A percentile compares a stretch with the other conserved stretches of the same genome.
Conservation (phyloP, 1,284 basidiomycete species). For the Cystobasidiaceae sp. region DNA sequence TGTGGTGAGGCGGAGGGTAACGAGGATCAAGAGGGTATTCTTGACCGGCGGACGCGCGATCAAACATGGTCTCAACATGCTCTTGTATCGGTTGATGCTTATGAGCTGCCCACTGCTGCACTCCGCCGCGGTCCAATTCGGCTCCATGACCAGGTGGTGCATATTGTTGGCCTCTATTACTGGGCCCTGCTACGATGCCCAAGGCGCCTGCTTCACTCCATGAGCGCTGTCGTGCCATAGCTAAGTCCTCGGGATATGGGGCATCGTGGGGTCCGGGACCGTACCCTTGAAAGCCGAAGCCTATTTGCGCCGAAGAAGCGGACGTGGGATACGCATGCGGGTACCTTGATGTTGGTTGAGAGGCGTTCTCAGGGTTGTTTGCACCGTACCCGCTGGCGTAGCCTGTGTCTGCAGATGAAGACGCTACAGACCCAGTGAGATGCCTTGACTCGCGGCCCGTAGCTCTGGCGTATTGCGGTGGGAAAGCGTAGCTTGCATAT, state of each 20-base stretch:
- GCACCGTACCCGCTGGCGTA: background rate
- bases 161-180: too few relatives aligned
- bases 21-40: background rate
- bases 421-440: background rate
- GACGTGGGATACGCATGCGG: background rate
- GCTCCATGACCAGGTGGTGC: too few relatives aligned
- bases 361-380: background rate
- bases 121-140: too few relatives aligned
- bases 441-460: background rate
- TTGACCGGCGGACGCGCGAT: background rate
- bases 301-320: background rate
- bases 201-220: background rate
- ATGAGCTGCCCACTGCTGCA: too few relatives aligned
- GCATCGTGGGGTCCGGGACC: background rate
- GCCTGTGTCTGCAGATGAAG: background rate
- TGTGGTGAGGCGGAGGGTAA: background rate
- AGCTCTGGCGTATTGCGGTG: too few relatives aligned
- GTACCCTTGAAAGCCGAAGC: background rate
- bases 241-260: background rate
- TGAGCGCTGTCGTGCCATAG: background rate
- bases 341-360: background rate
- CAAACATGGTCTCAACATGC: background rate
- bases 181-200: background rate
- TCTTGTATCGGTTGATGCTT: background rate
- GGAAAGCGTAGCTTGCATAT: too few relatives aligned